These are phyloP conservation scores for Monilinia laxa DNA, from an alignment of 2,329 filamentous ascomycete genomes.

Conservation along the genomic window DNA sequence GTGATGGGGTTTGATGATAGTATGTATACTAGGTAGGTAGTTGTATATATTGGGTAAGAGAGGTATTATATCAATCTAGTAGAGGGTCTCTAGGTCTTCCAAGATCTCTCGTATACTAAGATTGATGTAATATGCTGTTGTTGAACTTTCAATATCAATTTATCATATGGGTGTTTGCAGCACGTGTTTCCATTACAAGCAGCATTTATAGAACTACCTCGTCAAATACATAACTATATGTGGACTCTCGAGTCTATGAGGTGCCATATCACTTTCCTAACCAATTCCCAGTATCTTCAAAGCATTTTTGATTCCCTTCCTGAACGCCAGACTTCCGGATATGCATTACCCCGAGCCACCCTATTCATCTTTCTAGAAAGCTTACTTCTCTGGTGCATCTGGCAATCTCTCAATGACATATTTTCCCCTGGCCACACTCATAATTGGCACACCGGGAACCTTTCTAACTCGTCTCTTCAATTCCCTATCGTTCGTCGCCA, in stretches of 20 bases:
- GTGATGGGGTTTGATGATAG: too few species aligned
- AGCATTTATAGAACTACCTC: background rate
- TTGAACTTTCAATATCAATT: background rate
- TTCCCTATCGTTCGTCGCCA: conserved; percentile 75
- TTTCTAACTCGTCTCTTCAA: conserved; percentile 73
- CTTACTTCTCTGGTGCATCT: conserved; percentile 65
- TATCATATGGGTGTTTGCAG: background rate
- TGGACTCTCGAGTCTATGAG: background rate
- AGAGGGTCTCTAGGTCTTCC: too few species aligned
- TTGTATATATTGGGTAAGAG: too few species aligned
- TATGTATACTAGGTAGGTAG: too few species aligned
- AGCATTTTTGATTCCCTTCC: conserved; percentile 8
- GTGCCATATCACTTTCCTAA: background rate
- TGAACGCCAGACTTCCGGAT: conserved; percentile 21
- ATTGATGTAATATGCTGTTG: too few species aligned
- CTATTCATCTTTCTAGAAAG: conserved; percentile 2
- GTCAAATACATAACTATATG: background rate
- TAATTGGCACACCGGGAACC: conserved; percentile 65
- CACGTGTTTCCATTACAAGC: background rate
- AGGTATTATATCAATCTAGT: too few species aligned
- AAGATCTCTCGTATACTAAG: too few species aligned
- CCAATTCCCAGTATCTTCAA: conserved; percentile 12
- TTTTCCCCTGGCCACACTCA: conserved; percentile 84
- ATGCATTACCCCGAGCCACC: conserved; percentile 9
- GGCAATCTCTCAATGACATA: conserved; percentile 93